phyloP scores from a whole-genome alignment of 116 monocot species.

The Dioscorea cayenensis region DNA sequence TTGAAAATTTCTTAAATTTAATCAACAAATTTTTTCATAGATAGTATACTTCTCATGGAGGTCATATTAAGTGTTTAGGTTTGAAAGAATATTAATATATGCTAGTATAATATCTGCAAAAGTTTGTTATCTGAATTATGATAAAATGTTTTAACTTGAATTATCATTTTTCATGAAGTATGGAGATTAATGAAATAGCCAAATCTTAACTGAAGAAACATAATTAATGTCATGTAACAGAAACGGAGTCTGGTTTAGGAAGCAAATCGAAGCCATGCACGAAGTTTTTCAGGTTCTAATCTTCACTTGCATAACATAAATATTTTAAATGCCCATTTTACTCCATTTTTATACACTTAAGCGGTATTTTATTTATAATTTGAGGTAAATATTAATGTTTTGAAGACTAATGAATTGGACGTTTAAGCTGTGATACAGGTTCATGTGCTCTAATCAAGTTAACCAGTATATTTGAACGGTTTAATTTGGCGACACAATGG shows the following conservation, averaged over 20 bases:
- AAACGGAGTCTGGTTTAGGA: slow-evolving; percentile 63
- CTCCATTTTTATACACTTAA: slow-evolving; percentile 12
- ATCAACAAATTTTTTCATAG: no score
- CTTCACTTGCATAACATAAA: slow-evolving; percentile 48
- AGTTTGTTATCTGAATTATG: slow-evolving; percentile 1
- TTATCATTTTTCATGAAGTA: slow-evolving; percentile 12
- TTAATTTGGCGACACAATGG: slow-evolving; percentile 23
- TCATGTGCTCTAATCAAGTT: slow-evolving; percentile 23
- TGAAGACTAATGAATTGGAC: slow-evolving; percentile 29
- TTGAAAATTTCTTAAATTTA: no score
- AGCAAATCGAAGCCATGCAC: slow-evolving; percentile 77
- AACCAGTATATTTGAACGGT: slow-evolving; percentile 21
- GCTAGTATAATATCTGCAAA: neutral
- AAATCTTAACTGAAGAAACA: slow-evolving; percentile 35
- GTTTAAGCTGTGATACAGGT: slow-evolving; percentile 38
- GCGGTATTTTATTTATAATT: slow-evolving; percentile 14
- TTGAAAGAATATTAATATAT: neutral
- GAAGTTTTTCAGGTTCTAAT: slow-evolving; percentile 79
- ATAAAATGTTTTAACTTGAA: slow-evolving; percentile 1
- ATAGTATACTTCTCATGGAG: neutral
- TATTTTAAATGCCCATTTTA: slow-evolving; percentile 21
- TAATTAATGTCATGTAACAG: slow-evolving; percentile 65
- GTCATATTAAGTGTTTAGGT: neutral
- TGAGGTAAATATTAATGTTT: slow-evolving; percentile 13
- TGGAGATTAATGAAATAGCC: slow-evolving; percentile 22